Conservation (phyloP, 73 alveolate genomes). For the Stentor roeselii region DNA sequence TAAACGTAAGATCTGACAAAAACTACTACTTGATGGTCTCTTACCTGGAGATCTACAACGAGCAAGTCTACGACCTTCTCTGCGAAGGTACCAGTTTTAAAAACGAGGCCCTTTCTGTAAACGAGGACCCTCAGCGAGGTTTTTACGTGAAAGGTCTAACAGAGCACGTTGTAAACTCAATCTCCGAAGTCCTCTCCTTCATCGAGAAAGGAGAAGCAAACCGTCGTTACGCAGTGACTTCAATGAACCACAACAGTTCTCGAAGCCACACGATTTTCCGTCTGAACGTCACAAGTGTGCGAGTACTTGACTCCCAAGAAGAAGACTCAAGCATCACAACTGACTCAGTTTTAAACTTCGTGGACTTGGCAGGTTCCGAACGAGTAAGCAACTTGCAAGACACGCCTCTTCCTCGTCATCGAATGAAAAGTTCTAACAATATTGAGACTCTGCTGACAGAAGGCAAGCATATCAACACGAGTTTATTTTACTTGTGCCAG, state of each 20-base stretch:
- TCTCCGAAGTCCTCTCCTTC: slow-evolving; percentile 62
- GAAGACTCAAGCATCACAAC: slow-evolving; percentile 38
- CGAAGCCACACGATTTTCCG: slow-evolving; percentile 76
- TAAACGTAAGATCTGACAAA: slow-evolving; percentile 88
- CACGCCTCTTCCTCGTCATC: not conserved
- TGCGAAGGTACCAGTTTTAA: slow-evolving; percentile 36
- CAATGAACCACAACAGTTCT: slow-evolving; percentile 76
- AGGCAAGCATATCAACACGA: slow-evolving; percentile 78
- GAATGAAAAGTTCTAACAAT: not conserved
- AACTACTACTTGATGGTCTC: slow-evolving; percentile 83
- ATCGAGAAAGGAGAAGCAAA: slow-evolving; percentile 69
- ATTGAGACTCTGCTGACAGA: slow-evolving; percentile 52
- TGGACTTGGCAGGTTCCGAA: slow-evolving; percentile 98
- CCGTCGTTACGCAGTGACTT: slow-evolving; percentile 82
- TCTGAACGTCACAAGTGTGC: slow-evolving; percentile 49
- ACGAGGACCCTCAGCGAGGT: slow-evolving; percentile 73
- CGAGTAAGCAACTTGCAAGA: slow-evolving; percentile 50
- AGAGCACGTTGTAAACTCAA: slow-evolving; percentile 56
- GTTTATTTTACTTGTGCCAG: slow-evolving; percentile 74
- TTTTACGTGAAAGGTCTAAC: slow-evolving; percentile 70
- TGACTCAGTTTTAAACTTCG: slow-evolving; percentile 71
- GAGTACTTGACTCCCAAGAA: not conserved
- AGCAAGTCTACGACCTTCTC: slow-evolving; percentile 91
- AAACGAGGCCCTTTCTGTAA: slow-evolving; percentile 39
- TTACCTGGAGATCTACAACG: slow-evolving; percentile 96